Conservation (phyloP, 2,329 filamentous ascomycete genomes). For the Malbranchea zuffiana region DNA sequence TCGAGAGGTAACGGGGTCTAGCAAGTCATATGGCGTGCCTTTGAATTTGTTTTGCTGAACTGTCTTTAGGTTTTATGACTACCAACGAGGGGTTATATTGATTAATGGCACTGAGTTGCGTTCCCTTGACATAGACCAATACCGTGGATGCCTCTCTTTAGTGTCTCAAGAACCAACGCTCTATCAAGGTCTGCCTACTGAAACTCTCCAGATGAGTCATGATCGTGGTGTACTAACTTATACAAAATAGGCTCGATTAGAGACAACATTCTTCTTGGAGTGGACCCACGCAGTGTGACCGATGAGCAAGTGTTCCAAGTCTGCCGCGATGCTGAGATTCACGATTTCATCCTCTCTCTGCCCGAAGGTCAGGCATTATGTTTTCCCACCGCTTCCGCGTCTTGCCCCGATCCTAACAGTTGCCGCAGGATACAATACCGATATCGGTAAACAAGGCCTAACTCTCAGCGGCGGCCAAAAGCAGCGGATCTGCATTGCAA, state of each 20-base stretch:
- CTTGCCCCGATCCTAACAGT: too few relatives aligned
- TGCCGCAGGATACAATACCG: constrained; percentile 34
- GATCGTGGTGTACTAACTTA: not conserved
- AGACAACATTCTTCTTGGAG: constrained; percentile 40
- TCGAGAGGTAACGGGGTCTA: constrained; percentile 27
- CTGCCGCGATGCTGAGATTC: constrained; percentile 42
- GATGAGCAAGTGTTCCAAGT: constrained; percentile 37
- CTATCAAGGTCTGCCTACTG: constrained; percentile 30
- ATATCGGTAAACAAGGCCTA: constrained; percentile 39
- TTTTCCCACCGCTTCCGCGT: too few relatives aligned
- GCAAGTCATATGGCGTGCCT: not conserved
- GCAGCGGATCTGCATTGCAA: constrained; percentile 46
- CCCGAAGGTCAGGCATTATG: constrained; percentile 33
- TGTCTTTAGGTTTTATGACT: constrained; percentile 15
- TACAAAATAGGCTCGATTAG: constrained; percentile 24
- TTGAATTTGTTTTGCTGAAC: too few relatives aligned
- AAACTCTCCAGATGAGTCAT: not conserved
- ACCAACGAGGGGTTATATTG: constrained; percentile 27
- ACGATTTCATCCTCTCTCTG: constrained; percentile 43
- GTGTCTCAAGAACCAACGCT: constrained; percentile 37
- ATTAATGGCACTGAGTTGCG: constrained; percentile 26
- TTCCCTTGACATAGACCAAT: constrained; percentile 21
- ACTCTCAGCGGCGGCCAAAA: constrained; percentile 47
- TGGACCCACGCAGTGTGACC: constrained; percentile 24
- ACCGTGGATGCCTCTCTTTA: constrained; percentile 25